Base-by-base conservation (phyloP, 768 basidiomycete genomes). In the Trichaptum fuscoviolaceum region DNA sequence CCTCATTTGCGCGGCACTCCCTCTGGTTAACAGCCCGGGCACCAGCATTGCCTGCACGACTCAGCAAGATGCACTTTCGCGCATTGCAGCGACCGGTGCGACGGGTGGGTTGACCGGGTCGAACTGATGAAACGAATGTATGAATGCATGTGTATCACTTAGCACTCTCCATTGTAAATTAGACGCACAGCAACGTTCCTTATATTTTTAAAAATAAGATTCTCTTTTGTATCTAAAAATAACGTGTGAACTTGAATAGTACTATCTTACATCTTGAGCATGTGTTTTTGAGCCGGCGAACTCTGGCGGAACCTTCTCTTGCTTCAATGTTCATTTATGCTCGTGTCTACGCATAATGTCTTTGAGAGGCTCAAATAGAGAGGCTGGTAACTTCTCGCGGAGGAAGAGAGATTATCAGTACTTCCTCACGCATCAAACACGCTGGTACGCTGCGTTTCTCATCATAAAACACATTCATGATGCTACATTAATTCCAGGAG, bases 401-500 rank as follows among this genome's bases (percentile, higher is more conserved):
- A 6, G 7, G 8, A 25, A 34, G 59, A 61, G 77, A 2, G 84
- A 89, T 68, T 92, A 91, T 70, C 70, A 68, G 6, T 91, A 84
- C 71, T 84, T 85, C 67, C 80, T 90, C 25, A 73, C 80, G 15
- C 88, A 91, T 71, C 82, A 83, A 65, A 91, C 90, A 57, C 83
- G 90, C 75, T 92, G 90, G 90, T 90, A 62, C 69, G 83, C 18
- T 17, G 25, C 23, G 15, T 61, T 69, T 24, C 61, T 27, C 25
- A n/a, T 62, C 62, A 35, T 25, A 1, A 30, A 18, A 2, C 59
- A 30, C 30, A 30, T 30, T 36, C 26, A 23, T 57, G 34, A 23
- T 58, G 27, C 17, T 0, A 24, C 24, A 60, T 67, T 62, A 20
- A 26, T 52, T 67, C n/a, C 69, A 93, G 92, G 92, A 90, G 84